Evolutionary conservation across 225 moss, liverwort and hornwort genomes (phyloP).

Genomic region (Polytrichum formosum): DNA sequence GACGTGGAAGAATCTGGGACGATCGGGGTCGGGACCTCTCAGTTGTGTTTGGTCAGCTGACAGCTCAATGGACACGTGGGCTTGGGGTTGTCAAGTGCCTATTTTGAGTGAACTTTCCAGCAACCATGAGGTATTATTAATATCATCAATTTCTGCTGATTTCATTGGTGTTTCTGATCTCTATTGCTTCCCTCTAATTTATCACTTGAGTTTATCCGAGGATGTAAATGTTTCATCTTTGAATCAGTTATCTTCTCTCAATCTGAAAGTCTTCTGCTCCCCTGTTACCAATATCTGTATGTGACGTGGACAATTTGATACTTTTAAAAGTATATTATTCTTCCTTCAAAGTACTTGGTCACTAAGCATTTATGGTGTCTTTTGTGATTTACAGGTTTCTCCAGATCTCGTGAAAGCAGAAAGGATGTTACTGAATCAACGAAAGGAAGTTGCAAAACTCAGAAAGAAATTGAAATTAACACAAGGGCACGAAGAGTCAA

Average conservation of each 20-base stretch:
- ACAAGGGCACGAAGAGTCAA: constrained; percentile 71
- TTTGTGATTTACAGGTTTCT: constrained; percentile 34
- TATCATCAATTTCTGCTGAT: background rate
- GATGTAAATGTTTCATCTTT: too few relatives aligned
- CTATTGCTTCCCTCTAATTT: constrained; percentile 2
- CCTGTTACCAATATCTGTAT: too few relatives aligned
- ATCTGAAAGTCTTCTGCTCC: too few relatives aligned
- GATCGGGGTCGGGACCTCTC: constrained; percentile 58
- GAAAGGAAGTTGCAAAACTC: constrained; percentile 62
- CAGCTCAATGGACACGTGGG: constrained; percentile 67
- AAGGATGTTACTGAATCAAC: constrained; percentile 46
- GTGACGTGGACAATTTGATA: too few relatives aligned
- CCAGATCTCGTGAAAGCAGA: constrained; percentile 60
- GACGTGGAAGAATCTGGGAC: constrained; percentile 65
- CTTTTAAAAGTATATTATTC: too few relatives aligned
- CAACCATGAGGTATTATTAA: constrained; percentile 34
- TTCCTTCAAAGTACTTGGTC: too few relatives aligned
- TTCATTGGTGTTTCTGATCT: constrained; percentile 1
- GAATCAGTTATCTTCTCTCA: too few relatives aligned
- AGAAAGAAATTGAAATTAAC: constrained; percentile 76
- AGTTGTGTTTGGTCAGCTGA: constrained; percentile 72
- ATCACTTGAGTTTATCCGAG: too few relatives aligned
- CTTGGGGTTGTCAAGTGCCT: constrained; percentile 66
- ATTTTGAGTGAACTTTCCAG: constrained; percentile 42
- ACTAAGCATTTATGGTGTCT: too few relatives aligned